Base-by-base conservation (phyloP, 2,329 filamentous ascomycete genomes). In the Bipolaris cookei region DNA sequence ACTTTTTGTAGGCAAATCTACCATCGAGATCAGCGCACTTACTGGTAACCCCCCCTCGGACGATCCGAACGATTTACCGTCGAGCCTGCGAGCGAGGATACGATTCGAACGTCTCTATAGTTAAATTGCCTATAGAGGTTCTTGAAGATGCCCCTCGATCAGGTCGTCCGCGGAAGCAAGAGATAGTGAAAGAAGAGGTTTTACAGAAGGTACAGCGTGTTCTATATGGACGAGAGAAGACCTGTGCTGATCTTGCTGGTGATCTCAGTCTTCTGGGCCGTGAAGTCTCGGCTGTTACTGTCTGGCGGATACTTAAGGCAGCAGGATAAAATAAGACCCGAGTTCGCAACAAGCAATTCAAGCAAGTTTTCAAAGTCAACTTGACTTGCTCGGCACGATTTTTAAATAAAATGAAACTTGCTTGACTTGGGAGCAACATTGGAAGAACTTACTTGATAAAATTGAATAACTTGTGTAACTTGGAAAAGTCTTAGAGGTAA, bases 241-340 rank as follows among this genome's bases (percentile, higher is more conserved):
- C n/a, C 39, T 64, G 46, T 53, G 50, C 55, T 59, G 25, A 61
- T 39, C 50, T 64, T 34, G 53, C 61, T 57, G 39, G 46, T 44
- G 42, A 44, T 28, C 58, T 61, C 34, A 59, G 54, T 44, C 7
- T 41, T 34, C 25, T 51, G 2, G 45, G 49, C 14, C 14, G 45
- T 18, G 14, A 56, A 25, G 51, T 43, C 0, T 57, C 30, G 6
- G 21, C 45, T 14, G n/a, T 16, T 1, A 50, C 16, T 1, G 37
- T 50, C 2, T 42, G 23, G 42, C 30, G 56, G 35, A 34, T 55
- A 3, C 32, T 55, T 2, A 48, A 25, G 41, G 42, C 34, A 42
- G n/a, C n/a, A n/a, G n/a, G n/a, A n/a, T n/a, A n/a, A n/a, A n/a
- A n/a, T n/a, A n/a, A n/a, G n/a, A n/a, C n/a, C n/a, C n/a, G n/a